Evolutionary conservation across 75 land plant species (phyloP).

Genomic region (Gnetum montanum): DNA sequence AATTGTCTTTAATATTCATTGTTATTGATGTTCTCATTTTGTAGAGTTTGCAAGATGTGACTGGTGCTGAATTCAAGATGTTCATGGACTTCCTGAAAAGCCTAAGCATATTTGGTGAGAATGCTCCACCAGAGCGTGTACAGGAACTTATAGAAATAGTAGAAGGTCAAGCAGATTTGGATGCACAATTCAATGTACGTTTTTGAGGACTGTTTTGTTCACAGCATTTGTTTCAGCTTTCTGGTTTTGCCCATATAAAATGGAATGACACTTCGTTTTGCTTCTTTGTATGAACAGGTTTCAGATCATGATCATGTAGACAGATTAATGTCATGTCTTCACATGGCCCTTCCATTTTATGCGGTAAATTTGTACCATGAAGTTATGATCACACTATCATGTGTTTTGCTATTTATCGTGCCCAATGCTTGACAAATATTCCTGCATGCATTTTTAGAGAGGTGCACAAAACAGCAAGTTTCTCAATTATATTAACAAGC

Average conservation of each 20-base stretch:
- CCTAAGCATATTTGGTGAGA: conserved; percentile 80
- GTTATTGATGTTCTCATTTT: too few relatives aligned
- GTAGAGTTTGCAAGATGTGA: conserved; percentile 96
- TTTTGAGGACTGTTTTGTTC: background rate
- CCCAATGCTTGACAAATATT: background rate
- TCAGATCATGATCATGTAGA: conserved; percentile 86
- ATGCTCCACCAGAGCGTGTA: conserved; percentile 69
- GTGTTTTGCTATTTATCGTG: background rate
- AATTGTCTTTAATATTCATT: too few relatives aligned
- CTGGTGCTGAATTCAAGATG: conserved; percentile 93
- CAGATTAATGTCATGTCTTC: conserved; percentile 81
- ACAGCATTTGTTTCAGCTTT: background rate
- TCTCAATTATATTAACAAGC: conserved; percentile 78
- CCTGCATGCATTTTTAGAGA: conserved; percentile 37
- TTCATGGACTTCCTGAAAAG: conserved; percentile 94
- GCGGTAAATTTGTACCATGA: conserved; percentile 55
- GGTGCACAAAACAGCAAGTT: conserved; percentile 98
- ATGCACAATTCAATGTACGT: conserved; percentile 84
- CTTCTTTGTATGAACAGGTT: conserved; percentile 45
- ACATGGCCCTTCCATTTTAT: conserved; percentile 87
- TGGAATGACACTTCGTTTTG: background rate
- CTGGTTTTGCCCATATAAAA: background rate
- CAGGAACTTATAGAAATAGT: conserved; percentile 90
- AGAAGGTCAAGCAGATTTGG: conserved; percentile 94
- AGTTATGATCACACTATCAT: too few relatives aligned